A percentile compares a stretch with the other conserved stretches of the same genome.
phyloP scores from a whole-genome alignment of 108 stramenopile genomes.

The Nitzschia sp. region DNA sequence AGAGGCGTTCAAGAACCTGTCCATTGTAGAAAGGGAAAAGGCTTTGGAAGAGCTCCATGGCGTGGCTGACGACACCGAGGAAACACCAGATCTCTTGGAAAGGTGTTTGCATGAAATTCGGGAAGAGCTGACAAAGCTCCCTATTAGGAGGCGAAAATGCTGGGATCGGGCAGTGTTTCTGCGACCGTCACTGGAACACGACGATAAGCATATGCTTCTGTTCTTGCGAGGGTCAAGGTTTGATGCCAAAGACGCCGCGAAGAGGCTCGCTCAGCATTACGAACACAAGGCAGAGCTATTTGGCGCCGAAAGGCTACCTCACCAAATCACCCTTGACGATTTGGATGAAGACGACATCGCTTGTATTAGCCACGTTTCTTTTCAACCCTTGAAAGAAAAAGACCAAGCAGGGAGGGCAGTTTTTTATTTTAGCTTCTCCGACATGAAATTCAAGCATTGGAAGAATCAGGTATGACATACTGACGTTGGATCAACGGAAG shows the following conservation, averaged over 20 bases:
- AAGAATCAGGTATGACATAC: no score
- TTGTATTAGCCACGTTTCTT: neutral
- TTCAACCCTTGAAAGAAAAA: slow-evolving; percentile 17
- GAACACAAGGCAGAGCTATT: slow-evolving; percentile 10
- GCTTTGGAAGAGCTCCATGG: slow-evolving; percentile 13
- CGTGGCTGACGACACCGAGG: neutral
- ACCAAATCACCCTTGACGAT: neutral
- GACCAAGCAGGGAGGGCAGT: slow-evolving; percentile 13
- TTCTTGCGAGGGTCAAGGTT: slow-evolving; percentile 42
- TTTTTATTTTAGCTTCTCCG: no score
- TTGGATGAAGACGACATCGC: slow-evolving; percentile 1
- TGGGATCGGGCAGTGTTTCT: slow-evolving; percentile 22
- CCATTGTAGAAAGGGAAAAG: slow-evolving; percentile 9
- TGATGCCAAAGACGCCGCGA: slow-evolving; percentile 29
- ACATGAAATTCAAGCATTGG: no score
- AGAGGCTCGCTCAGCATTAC: slow-evolving; percentile 17
- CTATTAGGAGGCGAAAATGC: slow-evolving; percentile 4
- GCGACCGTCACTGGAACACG: neutral
- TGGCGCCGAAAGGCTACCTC: slow-evolving; percentile 1
- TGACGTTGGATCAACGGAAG: no score
- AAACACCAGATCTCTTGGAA: slow-evolving; percentile 13
- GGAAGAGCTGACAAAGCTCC: slow-evolving; percentile 8
- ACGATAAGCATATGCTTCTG: slow-evolving; percentile 14
- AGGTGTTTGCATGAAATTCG: neutral
- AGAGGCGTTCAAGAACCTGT: neutral